These are phyloP conservation scores for Candida succiphila DNA, from an alignment of 805 yeast genomes.

Conservation along the genomic window DNA sequence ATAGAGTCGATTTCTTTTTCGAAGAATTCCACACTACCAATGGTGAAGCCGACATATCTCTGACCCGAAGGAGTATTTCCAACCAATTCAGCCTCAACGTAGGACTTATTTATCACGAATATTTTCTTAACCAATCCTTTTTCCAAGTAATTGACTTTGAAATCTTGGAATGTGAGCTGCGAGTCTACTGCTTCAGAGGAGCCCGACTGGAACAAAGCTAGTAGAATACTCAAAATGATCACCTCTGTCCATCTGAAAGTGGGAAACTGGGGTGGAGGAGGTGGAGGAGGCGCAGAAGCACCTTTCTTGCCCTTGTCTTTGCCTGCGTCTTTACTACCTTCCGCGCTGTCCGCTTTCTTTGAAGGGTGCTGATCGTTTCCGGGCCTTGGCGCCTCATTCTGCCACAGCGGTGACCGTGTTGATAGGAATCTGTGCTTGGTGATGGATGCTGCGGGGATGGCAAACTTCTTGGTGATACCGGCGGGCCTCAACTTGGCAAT, in stretches of 20 bases:
- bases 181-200: slow-evolving; percentile 7
- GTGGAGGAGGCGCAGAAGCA: too few species aligned
- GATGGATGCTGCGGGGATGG: too few species aligned
- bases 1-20: slow-evolving; percentile 71
- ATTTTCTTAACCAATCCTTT: slow-evolving; percentile 69
- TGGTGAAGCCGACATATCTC: slow-evolving; percentile 44
- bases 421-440: too few species aligned
- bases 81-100: slow-evolving; percentile 54
- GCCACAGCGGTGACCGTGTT: too few species aligned
- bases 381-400: too few species aligned
- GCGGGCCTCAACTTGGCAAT: too few species aligned
- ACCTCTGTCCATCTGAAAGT: not conserved
- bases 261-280: too few species aligned
- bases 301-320: too few species aligned
- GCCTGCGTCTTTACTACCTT: too few species aligned
- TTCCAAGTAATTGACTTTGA: slow-evolving; percentile 62
- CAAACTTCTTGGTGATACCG: too few species aligned
- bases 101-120: slow-evolving; percentile 64
- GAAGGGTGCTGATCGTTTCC: too few species aligned
- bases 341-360: too few species aligned
- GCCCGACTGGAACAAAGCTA: not conserved
- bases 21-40: slow-evolving; percentile 85
- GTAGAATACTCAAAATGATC: not conserved
- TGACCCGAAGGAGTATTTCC: slow-evolving; percentile 20
- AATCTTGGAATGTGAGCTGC: slow-evolving; percentile 85